Conservation (phyloP, 176 grass and related monocot genomes). For the Themeda triandra region DNA sequence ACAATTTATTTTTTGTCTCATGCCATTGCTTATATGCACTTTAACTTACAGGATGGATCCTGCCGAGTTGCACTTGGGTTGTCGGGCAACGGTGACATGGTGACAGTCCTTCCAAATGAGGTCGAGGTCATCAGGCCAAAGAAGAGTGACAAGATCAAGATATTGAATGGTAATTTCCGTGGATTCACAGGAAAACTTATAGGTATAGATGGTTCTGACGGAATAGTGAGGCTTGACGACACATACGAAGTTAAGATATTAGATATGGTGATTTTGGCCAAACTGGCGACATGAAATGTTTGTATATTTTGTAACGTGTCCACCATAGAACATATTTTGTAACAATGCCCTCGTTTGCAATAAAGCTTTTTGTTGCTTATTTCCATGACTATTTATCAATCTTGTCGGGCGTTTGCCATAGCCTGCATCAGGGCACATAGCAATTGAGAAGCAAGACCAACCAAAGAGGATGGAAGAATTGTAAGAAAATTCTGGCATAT, state of each 20-base stretch:
- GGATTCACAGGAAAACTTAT: constrained; percentile 78
- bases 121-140: constrained; percentile 82
- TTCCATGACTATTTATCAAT: background rate
- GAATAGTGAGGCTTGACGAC: constrained; percentile 92
- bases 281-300: constrained; percentile 56
- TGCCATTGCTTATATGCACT: background rate
- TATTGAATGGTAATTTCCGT: constrained; percentile 73
- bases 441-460: too few relatives aligned
- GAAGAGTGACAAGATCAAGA: constrained; percentile 90
- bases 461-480: too few relatives aligned
- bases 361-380: constrained; percentile 28
- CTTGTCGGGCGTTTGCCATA: background rate
- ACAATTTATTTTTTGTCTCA: background rate
- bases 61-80: constrained; percentile 65
- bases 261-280: constrained; percentile 91
- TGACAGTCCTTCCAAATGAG: constrained; percentile 55
- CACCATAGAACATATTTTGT: constrained; percentile 40
- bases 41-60: constrained; percentile 76
- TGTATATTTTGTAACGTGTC: constrained; percentile 43
- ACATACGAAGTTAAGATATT: constrained; percentile 96
- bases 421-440: too few relatives aligned
- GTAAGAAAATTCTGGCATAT: too few relatives aligned
- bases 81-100: constrained; percentile 55
- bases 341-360: constrained; percentile 20
- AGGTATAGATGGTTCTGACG: constrained; percentile 91